A percentile compares a stretch with the other conserved stretches of the same genome.
Evolutionary conservation across 2,329 filamentous ascomycete genomes (phyloP).

Genomic region (Paecilomyces sp.): DNA sequence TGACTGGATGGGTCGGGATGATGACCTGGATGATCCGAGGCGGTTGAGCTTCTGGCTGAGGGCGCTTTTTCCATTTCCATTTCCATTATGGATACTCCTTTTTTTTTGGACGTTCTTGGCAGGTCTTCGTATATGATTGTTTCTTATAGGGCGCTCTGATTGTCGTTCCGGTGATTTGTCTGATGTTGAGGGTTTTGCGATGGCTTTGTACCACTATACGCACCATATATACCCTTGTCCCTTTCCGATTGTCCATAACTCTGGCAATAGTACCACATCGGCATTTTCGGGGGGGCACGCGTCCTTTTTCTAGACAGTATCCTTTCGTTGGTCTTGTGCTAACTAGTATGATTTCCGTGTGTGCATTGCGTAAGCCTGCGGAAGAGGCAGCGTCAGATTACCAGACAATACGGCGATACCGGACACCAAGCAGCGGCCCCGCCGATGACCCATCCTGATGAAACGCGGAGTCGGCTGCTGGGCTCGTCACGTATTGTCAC

Average conservation of each 20-base stretch:
- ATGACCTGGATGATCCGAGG: constrained; percentile 9
- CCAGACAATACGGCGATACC: not conserved
- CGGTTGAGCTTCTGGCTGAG: not conserved
- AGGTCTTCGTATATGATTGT: not conserved
- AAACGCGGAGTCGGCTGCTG: not conserved
- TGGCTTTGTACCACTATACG: not conserved
- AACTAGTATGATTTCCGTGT: not conserved
- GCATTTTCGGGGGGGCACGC: not conserved
- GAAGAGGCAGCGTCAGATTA: not conserved
- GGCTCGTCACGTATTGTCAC: not conserved
- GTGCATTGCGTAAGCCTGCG: not conserved
- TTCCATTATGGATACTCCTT: not conserved
- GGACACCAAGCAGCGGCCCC: not conserved
- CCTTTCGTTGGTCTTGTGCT: not conserved
- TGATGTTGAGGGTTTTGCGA: not conserved
- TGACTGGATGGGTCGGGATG: constrained; percentile 7
- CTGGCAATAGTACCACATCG: not conserved
- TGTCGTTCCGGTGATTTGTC: not conserved
- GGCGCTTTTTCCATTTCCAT: not conserved
- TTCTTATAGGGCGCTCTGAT: not conserved
- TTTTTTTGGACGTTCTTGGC: not conserved
- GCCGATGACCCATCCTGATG: not conserved
- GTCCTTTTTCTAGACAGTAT: not conserved
- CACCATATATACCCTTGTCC: not conserved
- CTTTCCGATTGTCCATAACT: not conserved